Evolutionary conservation across 768 basidiomycete genomes (phyloP).

Genomic region (Lactifluus rugatus): DNA sequence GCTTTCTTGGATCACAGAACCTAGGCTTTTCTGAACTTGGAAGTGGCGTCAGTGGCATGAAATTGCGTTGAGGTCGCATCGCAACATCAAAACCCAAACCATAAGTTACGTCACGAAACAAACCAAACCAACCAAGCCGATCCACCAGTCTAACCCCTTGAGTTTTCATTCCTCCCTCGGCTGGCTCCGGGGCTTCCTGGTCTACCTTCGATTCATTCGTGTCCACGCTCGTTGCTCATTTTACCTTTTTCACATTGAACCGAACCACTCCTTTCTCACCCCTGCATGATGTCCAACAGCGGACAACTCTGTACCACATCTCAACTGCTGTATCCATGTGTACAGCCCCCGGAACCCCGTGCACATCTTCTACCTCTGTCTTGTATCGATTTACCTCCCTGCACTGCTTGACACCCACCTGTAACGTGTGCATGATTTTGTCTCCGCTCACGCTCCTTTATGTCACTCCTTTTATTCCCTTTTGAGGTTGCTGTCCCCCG

Average conservation of each 20-base stretch:
- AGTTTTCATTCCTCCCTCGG: conserved; percentile 7
- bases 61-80: background rate
- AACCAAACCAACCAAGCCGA: conserved; percentile 5
- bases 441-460: conserved; percentile 7
- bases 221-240: background rate
- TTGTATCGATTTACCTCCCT: conserved; percentile 11
- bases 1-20: conserved; percentile 17
- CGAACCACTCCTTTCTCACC: background rate
- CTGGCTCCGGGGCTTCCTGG: conserved; percentile 9
- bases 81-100: background rate
- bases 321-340: conserved; percentile 7
- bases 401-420: conserved; percentile 9
- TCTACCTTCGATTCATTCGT: conserved; percentile 1
- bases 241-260: conserved; percentile 3
- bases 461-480: conserved; percentile 3
- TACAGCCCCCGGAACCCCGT: conserved; percentile 5
- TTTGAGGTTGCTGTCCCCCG: background rate
- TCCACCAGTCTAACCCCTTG: background rate
- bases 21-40: conserved; percentile 14
- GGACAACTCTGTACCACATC: conserved; percentile 10
- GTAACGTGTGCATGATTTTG: background rate
- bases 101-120: background rate
- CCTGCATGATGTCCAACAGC: background rate
- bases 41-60: background rate
- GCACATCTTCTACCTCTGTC: conserved; percentile 4